A percentile compares a stretch with the other conserved stretches of the same genome.
phyloP scores from a whole-genome alignment of 495 filamentous ascomycete species.

The Cercophora samala region DNA sequence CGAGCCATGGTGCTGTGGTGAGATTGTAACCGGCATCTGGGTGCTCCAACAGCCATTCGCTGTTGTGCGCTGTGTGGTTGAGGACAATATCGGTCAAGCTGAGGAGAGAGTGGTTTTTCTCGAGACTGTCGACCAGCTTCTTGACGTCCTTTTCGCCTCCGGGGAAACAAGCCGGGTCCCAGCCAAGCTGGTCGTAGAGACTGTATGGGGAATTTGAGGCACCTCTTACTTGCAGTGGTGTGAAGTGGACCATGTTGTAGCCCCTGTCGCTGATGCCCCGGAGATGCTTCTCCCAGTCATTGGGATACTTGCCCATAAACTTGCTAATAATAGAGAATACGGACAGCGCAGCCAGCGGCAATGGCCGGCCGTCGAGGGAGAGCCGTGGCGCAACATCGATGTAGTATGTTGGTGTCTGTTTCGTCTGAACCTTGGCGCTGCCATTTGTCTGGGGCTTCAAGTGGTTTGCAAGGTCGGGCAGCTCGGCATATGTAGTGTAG shows the following conservation, averaged over 20 bases:
- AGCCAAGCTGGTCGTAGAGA: slow-evolving; percentile 84
- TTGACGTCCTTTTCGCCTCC: slow-evolving; percentile 81
- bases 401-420: slow-evolving; percentile 73
- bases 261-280: slow-evolving; percentile 80
- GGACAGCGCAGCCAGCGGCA: slow-evolving; percentile 83
- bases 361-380: slow-evolving; percentile 59
- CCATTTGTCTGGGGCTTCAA: slow-evolving; percentile 36
- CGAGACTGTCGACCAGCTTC: slow-evolving; percentile 73
- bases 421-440: slow-evolving; percentile 41
- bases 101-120: slow-evolving; percentile 77
- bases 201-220: slow-evolving; percentile 95
- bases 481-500: slow-evolving; percentile 87
- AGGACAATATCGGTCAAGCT: slow-evolving; percentile 95
- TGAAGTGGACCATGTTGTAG: slow-evolving; percentile 99
- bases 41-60: slow-evolving; percentile 88
- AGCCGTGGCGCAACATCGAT: slow-evolving; percentile 90
- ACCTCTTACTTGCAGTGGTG: slow-evolving; percentile 84
- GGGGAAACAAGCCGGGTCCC: slow-evolving; percentile 80
- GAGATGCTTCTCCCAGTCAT: slow-evolving; percentile 84
- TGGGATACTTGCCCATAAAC: slow-evolving; percentile 90
- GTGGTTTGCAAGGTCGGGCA: slow-evolving; percentile 70
- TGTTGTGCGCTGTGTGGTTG: slow-evolving; percentile 98
- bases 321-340: slow-evolving; percentile 96
- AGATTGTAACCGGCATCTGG: slow-evolving; percentile 96
- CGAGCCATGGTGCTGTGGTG: slow-evolving; percentile 87